Conservation (phyloP, 2,329 filamentous ascomycete species). For the Bipolaris cookei region DNA sequence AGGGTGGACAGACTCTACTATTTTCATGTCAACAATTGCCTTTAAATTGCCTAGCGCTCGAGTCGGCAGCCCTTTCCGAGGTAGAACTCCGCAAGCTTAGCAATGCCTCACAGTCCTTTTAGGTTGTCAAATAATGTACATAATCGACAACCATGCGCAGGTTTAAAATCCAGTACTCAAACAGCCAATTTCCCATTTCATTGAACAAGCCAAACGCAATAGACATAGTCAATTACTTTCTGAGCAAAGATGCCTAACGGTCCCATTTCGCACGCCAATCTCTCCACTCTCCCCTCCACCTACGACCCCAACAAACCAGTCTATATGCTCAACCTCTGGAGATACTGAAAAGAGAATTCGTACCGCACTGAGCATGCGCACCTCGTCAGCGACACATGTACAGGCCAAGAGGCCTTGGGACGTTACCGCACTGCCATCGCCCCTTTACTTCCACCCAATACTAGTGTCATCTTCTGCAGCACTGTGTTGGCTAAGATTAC, state of each 20-base stretch:
- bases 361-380: conserved; percentile 15
- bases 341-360: neutral
- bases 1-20: no score
- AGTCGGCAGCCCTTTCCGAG: conserved; percentile 1
- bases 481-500: neutral
- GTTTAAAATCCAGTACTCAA: no score
- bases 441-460: conserved; percentile 12
- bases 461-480: conserved; percentile 6
- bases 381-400: conserved; percentile 12
- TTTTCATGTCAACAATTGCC: neutral
- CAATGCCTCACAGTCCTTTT: neutral
- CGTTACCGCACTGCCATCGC: conserved; percentile 17
- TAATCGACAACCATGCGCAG: neutral
- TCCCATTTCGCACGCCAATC: neutral
- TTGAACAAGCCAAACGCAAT: neutral
- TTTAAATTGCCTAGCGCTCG: neutral
- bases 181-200: neutral
- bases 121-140: neutral
- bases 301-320: conserved; percentile 22
- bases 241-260: neutral
- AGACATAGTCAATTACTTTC: neutral
- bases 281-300: neutral
- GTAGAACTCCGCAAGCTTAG: neutral
- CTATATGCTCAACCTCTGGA: conserved; percentile 30
- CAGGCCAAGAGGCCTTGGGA: conserved; percentile 20